Evolutionary conservation across 371 early-diverging fungal species (phyloP), one percentile per base, ranked within the genome.

Genomic region (Zancudomyces culisetae): DNA sequence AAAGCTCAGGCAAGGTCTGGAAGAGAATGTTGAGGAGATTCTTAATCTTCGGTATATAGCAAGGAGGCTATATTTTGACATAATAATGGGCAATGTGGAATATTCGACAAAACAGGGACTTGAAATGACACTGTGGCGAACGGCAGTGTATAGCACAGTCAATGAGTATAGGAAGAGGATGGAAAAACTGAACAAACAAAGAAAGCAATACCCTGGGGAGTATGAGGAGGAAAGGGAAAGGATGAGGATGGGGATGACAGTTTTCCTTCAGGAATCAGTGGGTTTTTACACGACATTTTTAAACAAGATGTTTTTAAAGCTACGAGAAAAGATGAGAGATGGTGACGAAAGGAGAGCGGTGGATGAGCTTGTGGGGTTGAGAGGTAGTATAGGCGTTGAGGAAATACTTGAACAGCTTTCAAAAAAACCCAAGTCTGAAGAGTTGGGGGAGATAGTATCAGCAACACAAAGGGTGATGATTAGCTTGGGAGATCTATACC

Each of bases 401-500:
- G 35, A 35, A 15, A 35, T 6, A 35, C 15, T 35, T 6, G 35
- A 10, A 35, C 10, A 10, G 35, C 10, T 35, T 35, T 6, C 6
- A 10, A 35, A 15, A 15, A 35, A 10, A 10, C 15, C 15, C 6
- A 35, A 35, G 35, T 10, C 35, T 10, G 35, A 35, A 15, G 35
- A 15, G 35, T 6, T 10, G 10, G 35, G 35, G 35, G 15, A 35
- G 35, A 15, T 35, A 35, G 35, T 35, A 10, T 15, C 15, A 10
- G 15, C 35, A 15, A 35, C 20, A 43, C 21, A 43, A 19, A 43
- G 10, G 15, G 18, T 49, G 6, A 27, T 49, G 50, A 27, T 49
- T 13, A 49, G 30, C 20, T 35, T 49, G 18, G 50, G 50, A 10
- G 50, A 49, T 35, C 30, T 49, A 20, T 49, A 49, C 39, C 26